Conservation (phyloP, 768 basidiomycete species). For the Tephrocybe sp. region DNA sequence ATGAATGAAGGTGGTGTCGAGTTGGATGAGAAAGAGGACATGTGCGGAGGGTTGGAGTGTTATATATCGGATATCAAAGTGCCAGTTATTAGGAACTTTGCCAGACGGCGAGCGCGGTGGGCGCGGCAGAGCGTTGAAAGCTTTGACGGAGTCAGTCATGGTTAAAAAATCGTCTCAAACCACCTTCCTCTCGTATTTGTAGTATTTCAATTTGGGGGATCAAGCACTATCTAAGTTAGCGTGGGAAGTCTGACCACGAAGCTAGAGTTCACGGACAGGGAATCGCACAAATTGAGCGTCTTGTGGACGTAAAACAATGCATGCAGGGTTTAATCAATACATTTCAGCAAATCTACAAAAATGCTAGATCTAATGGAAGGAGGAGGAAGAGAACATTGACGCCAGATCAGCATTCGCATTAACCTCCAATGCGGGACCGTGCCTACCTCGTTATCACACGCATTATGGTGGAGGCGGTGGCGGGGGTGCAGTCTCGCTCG, state of each 20-base stretch:
- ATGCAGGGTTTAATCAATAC: not conserved
- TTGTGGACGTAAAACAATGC: not conserved
- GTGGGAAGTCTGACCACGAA: not conserved
- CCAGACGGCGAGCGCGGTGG: slow-evolving; percentile 18
- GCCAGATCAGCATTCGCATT: not conserved
- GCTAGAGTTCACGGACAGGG: too few relatives aligned
- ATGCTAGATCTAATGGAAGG: slow-evolving; percentile 5
- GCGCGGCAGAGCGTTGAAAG: slow-evolving; percentile 27
- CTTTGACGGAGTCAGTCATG: slow-evolving; percentile 13
- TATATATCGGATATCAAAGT: slow-evolving; percentile 36
- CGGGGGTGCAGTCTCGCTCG: slow-evolving; percentile 3
- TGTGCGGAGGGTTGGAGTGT: slow-evolving; percentile 32
- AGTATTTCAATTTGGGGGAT: not conserved
- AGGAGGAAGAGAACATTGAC: not conserved
- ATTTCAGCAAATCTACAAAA: slow-evolving; percentile 10
- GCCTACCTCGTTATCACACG: not conserved
- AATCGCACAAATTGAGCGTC: not conserved
- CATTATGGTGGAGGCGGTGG: slow-evolving; percentile 28
- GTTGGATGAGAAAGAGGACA: slow-evolving; percentile 28
- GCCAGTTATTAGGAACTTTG: slow-evolving; percentile 28
- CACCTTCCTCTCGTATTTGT: not conserved
- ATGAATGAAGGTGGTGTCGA: slow-evolving; percentile 24
- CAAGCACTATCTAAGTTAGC: not conserved
- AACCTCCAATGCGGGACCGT: not conserved
- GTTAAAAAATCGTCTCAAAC: not conserved